Percentiles rank a stretch among this genome's conserved stretches.
These are phyloP conservation scores for Tylopilus orsonianus DNA, from an alignment of 1,284 basidiomycete species.

Conservation along the genomic window DNA sequence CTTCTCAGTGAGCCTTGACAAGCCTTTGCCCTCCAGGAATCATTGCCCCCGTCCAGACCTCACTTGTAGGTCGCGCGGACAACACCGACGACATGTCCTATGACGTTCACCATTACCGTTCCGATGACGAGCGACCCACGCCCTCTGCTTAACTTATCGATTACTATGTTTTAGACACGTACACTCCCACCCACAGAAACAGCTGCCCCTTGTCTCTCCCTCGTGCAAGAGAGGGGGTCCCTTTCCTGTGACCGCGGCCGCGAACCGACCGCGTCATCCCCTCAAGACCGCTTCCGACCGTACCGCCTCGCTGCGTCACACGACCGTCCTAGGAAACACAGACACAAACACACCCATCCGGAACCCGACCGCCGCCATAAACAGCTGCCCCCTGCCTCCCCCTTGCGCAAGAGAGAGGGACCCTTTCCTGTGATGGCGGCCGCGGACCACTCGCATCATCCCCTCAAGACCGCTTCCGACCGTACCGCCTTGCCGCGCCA, in stretches of 20 bases:
- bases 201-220: slow-evolving; percentile 21
- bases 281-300: too few relatives aligned
- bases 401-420: slow-evolving; percentile 29
- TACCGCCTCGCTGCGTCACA: slow-evolving; percentile 12
- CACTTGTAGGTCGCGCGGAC: slow-evolving; percentile 33
- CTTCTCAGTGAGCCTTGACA: too few relatives aligned
- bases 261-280: too few relatives aligned
- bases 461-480: too few relatives aligned
- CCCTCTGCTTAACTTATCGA: slow-evolving; percentile 29
- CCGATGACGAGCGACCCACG: slow-evolving; percentile 36
- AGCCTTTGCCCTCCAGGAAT: too few relatives aligned
- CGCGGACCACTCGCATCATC: slow-evolving; percentile 26
- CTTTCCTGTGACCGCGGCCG: slow-evolving; percentile 21
- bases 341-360: too few relatives aligned
- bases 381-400: slow-evolving; percentile 20
- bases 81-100: slow-evolving; percentile 39
- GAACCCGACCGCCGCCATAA: slow-evolving; percentile 32
- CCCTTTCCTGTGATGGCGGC: slow-evolving; percentile 19
- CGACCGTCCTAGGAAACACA: slow-evolving; percentile 26
- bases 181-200: slow-evolving; percentile 27
- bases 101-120: slow-evolving; percentile 66
- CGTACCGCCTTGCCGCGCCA: slow-evolving; percentile 11
- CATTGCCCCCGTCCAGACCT: too few relatives aligned
- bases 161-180: slow-evolving; percentile 34
- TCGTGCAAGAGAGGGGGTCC: slow-evolving; percentile 27